Evolutionary conservation across 1,139 yeast genomes (phyloP).

Genomic region (Kazachstania sp.): DNA sequence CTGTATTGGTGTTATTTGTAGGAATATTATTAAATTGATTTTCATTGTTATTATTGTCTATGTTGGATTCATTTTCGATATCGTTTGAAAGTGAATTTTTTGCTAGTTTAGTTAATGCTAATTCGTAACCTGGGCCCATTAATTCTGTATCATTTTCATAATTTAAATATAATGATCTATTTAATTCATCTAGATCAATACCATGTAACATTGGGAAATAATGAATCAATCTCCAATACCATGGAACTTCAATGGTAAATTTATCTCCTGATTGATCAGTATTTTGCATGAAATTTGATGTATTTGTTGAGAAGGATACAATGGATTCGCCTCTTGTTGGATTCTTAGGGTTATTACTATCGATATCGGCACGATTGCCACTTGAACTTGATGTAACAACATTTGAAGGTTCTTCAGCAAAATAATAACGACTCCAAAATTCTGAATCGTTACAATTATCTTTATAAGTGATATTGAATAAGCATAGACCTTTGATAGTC

Average conservation of each 20-base stretch:
- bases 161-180: slow-evolving; percentile 17
- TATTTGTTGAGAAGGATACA: not conserved
- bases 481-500: slow-evolving; percentile 14
- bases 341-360: slow-evolving; percentile 2
- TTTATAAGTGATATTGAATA: slow-evolving; percentile 13
- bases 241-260: slow-evolving; percentile 11
- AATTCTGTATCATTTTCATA: slow-evolving; percentile 17
- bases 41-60: not conserved
- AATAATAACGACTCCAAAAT: slow-evolving; percentile 21
- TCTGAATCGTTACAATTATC: slow-evolving; percentile 24
- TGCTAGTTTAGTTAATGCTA: slow-evolving; percentile 12
- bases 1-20: not conserved
- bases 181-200: slow-evolving; percentile 28
- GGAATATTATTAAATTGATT: slow-evolving; percentile 3
- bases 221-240: slow-evolving; percentile 26
- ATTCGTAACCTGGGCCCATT: slow-evolving; percentile 21
- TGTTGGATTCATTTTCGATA: not conserved
- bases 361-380: not conserved
- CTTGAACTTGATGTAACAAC: not conserved
- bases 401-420: slow-evolving; percentile 1
- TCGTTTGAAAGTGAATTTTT: not conserved
- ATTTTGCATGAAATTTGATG: slow-evolving; percentile 1
- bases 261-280: not conserved
- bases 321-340: slow-evolving; percentile 1
- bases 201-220: slow-evolving; percentile 26